Percentiles rank a stretch among this genome's conserved stretches.
Evolutionary conservation across 345 rosid genomes (phyloP).

Genomic region (Diplotaxis tenuifolia): DNA sequence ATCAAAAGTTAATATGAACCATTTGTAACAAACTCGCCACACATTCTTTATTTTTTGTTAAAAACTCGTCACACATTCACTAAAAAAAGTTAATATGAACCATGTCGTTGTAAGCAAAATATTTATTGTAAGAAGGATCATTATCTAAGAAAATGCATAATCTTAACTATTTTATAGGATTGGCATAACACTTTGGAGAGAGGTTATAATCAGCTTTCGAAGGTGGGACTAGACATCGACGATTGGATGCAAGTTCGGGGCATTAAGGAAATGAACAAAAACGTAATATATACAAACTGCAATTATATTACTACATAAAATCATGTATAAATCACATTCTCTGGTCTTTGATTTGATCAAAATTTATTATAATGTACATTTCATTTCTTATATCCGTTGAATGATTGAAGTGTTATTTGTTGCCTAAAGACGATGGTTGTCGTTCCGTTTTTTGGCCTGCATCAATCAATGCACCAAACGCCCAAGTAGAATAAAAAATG

Average conservation of each 20-base stretch:
- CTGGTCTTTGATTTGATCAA: slow-evolving; percentile 19
- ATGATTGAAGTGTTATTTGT: slow-evolving; percentile 13
- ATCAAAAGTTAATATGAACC: background rate
- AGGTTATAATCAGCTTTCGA: slow-evolving; percentile 5
- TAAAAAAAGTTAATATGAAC: background rate
- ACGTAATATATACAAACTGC: too few relatives aligned
- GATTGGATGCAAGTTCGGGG: slow-evolving; percentile 11
- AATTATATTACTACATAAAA: background rate
- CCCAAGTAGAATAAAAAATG: background rate
- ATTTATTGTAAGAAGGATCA: too few relatives aligned
- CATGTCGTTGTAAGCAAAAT: background rate
- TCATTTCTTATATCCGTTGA: background rate
- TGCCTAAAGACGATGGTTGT: slow-evolving; percentile 3
- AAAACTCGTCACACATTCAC: too few relatives aligned
- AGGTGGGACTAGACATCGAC: background rate
- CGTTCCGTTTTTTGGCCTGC: slow-evolving; percentile 12
- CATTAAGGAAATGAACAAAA: too few relatives aligned
- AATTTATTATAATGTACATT: background rate
- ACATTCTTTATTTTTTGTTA: too few relatives aligned
- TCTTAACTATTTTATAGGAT: background rate
- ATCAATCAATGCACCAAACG: slow-evolving; percentile 40
- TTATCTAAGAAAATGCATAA: background rate
- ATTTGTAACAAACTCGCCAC: too few relatives aligned
- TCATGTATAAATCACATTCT: background rate
- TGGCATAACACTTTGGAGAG: background rate